These are phyloP conservation scores for Saccharomyces eubayanus DNA, from an alignment of 805 yeast genomes.

Conservation along the genomic window DNA sequence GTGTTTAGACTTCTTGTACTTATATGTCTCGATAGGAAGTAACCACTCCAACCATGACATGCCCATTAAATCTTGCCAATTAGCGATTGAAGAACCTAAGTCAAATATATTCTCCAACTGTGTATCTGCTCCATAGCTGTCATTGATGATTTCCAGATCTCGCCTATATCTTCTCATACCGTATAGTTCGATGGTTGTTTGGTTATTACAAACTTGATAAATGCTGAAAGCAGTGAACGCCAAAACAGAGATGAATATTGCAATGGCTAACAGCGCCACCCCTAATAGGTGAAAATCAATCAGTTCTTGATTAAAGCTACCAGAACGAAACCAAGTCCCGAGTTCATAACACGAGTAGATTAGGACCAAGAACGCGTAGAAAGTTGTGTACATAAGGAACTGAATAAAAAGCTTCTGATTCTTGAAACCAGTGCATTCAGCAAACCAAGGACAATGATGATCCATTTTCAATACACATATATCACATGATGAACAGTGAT, in stretches of 20 bases:
- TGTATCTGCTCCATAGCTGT: conserved; percentile 37
- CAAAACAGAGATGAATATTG: conserved; percentile 48
- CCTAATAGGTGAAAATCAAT: conserved; percentile 54
- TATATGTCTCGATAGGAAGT: conserved; percentile 42
- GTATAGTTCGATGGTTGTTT: conserved; percentile 75
- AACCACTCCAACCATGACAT: conserved; percentile 55
- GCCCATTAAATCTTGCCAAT: conserved; percentile 76
- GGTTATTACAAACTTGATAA: conserved; percentile 53
- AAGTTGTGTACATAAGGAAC: conserved; percentile 48
- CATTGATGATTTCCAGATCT: conserved; percentile 32
- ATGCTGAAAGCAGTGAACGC: conserved; percentile 50
- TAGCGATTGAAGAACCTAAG: conserved; percentile 47
- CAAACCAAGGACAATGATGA: conserved; percentile 94
- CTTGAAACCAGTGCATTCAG: conserved; percentile 72
- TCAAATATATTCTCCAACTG: conserved; percentile 64
- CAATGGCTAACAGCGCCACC: conserved; percentile 46
- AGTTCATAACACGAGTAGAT: conserved; percentile 36
- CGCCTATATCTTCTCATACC: conserved; percentile 43
- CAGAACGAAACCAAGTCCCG: conserved; percentile 40
- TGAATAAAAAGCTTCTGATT: conserved; percentile 79
- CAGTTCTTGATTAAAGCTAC: conserved; percentile 33
- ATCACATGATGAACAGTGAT: conserved; percentile 73
- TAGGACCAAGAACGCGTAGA: conserved; percentile 40
- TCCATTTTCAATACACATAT: conserved; percentile 78
- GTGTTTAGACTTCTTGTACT: conserved; percentile 23